These are phyloP conservation scores for Tricholoma matsutake DNA, from an alignment of 768 basidiomycete genomes.

Conservation along the genomic window DNA sequence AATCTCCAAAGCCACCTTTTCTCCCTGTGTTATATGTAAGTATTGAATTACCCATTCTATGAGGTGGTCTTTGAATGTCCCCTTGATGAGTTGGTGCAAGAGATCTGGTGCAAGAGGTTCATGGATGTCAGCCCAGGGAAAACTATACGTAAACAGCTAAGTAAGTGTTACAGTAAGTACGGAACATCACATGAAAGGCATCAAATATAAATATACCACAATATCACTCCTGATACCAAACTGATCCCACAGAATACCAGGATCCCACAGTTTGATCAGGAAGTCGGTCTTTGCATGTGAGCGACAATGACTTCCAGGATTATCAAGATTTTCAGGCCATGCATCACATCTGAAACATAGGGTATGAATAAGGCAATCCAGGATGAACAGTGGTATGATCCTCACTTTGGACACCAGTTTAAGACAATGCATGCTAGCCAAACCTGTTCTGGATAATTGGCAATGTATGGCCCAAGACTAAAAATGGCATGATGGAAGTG, in stretches of 20 bases:
- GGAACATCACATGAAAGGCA: constrained; percentile 1
- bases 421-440: constrained; percentile 21
- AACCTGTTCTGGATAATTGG: too few species aligned
- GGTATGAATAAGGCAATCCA: not conserved
- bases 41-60: constrained; percentile 34
- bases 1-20: constrained; percentile 23
- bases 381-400: constrained; percentile 1
- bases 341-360: constrained; percentile 9
- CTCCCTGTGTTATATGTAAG: constrained; percentile 17
- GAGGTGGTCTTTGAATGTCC: too few species aligned
- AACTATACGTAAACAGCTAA: constrained; percentile 25
- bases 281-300: constrained; percentile 11
- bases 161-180: constrained; percentile 8
- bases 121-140: constrained; percentile 32
- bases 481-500: constrained; percentile 21
- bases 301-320: constrained; percentile 3
- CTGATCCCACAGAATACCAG: constrained; percentile 20
- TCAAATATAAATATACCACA: constrained; percentile 15
- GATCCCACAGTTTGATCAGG: constrained; percentile 12
- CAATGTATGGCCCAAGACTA: too few species aligned
- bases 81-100: too few species aligned
- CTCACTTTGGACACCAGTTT: constrained; percentile 25
- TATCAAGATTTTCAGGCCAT: constrained; percentile 1
- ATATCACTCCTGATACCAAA: constrained; percentile 27
- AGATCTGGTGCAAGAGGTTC: constrained; percentile 20